phyloP scores from a whole-genome alignment of 805 yeast genomes.

The Candida railenensis region DNA sequence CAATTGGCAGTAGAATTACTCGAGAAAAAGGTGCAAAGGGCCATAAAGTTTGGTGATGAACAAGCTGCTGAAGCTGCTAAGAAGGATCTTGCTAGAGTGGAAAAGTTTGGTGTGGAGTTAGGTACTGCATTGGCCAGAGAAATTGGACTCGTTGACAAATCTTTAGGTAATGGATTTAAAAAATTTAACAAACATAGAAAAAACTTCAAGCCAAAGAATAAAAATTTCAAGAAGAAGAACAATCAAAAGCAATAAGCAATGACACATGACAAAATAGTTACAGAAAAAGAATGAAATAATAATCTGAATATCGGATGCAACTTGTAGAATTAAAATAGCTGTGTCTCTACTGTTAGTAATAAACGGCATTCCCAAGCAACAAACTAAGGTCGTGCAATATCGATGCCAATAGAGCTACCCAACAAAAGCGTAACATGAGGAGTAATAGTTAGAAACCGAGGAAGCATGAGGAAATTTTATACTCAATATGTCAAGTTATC shows the following conservation, averaged over 20 bases:
- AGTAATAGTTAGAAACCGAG: too few species aligned
- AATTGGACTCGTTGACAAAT: constrained; percentile 51
- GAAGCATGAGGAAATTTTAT: too few species aligned
- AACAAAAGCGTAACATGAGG: too few species aligned
- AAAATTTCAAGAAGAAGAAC: constrained; percentile 5
- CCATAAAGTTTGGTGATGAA: constrained; percentile 76
- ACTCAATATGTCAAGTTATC: too few species aligned
- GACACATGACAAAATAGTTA: neutral
- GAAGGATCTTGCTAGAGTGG: constrained; percentile 66
- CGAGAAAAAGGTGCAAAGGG: constrained; percentile 65
- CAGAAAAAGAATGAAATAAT: neutral
- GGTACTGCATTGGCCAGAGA: constrained; percentile 68
- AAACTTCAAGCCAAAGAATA: constrained; percentile 13
- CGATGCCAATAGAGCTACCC: too few species aligned
- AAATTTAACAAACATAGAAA: constrained; percentile 13
- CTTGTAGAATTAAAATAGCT: too few species aligned
- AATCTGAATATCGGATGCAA: too few species aligned
- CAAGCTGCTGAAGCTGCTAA: constrained; percentile 52
- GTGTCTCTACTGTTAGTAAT: too few species aligned
- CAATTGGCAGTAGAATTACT: constrained; percentile 66
- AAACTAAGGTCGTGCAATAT: too few species aligned
- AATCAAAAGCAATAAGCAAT: neutral
- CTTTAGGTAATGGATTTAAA: constrained; percentile 23
- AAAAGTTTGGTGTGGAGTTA: constrained; percentile 78
- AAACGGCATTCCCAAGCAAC: too few species aligned